A percentile compares a stretch with the other conserved stretches of the same genome.
Conservation (phyloP, 768 basidiomycete species). For the Leccinum broughii region DNA sequence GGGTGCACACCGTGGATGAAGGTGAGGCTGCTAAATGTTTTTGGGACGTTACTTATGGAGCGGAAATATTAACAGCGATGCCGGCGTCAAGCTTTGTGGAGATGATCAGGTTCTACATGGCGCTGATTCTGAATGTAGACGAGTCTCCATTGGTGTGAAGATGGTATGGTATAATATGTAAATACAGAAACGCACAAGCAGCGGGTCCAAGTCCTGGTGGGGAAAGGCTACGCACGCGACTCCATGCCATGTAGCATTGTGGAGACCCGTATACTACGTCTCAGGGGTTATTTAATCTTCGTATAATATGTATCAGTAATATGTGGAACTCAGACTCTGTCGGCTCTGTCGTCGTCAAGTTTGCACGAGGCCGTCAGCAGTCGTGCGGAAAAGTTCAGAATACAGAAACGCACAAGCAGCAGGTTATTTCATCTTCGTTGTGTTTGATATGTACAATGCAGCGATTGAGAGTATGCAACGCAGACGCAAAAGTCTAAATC, state of each 20-base stretch:
- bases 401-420: neutral
- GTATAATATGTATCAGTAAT: too few relatives aligned
- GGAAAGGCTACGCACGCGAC: too few relatives aligned
- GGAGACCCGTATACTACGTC: too few relatives aligned
- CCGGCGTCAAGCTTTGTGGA: conserved; percentile 55
- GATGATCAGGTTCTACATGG: conserved; percentile 64
- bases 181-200: too few relatives aligned
- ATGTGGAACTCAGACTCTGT: neutral
- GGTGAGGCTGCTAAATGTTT: conserved; percentile 38
- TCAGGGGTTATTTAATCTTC: too few relatives aligned
- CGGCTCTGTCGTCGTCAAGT: neutral
- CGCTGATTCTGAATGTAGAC: conserved; percentile 67
- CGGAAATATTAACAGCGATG: conserved; percentile 35
- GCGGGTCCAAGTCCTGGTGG: too few relatives aligned
- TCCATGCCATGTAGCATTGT: too few relatives aligned
- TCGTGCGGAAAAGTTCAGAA: neutral
- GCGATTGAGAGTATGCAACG: conserved; percentile 1
- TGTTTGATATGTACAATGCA: conserved; percentile 4
- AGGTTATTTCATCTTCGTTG: conserved; percentile 1
- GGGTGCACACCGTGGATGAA: conserved; percentile 75
- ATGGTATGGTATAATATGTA: neutral
- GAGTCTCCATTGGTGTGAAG: conserved; percentile 37
- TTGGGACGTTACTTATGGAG: neutral
- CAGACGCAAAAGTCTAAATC: neutral
- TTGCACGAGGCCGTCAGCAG: too few relatives aligned